Evolutionary conservation across 345 rosid species (phyloP).

Genomic region (Rhizophora apiculata): DNA sequence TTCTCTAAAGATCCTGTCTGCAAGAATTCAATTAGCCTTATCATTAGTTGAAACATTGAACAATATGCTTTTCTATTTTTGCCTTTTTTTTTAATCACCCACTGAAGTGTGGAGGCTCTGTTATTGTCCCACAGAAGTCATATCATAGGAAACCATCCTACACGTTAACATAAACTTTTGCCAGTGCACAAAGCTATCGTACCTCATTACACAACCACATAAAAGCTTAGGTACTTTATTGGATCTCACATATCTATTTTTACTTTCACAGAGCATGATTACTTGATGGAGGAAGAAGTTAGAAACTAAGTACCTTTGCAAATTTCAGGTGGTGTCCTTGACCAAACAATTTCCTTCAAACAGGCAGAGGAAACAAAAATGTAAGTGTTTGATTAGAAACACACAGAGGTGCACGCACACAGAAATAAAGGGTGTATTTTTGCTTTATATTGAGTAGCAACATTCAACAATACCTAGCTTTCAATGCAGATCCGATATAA

Average conservation of each 20-base stretch:
- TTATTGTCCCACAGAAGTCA: too few species aligned
- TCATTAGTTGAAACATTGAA: too few species aligned
- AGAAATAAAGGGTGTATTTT: not conserved
- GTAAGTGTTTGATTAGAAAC: not conserved
- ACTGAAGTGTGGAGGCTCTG: too few species aligned
- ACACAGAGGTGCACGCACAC: not conserved
- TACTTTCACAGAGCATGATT: not conserved
- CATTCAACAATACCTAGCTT: slow-evolving; percentile 38
- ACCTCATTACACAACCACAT: not conserved
- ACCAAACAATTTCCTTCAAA: slow-evolving; percentile 57
- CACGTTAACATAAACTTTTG: too few species aligned
- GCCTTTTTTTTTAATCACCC: too few species aligned
- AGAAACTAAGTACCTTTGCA: slow-evolving; percentile 44
- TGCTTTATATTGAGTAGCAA: not conserved
- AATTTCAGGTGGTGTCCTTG: slow-evolving; percentile 33
- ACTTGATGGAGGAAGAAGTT: not conserved
- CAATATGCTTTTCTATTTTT: too few species aligned
- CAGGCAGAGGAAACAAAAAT: slow-evolving; percentile 10
- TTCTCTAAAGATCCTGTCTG: slow-evolving; percentile 36
- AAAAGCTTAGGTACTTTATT: not conserved
- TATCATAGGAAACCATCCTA: too few species aligned
- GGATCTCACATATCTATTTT: not conserved
- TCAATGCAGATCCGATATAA: slow-evolving; percentile 31
- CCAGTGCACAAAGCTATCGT: too few species aligned
- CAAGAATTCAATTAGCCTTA: slow-evolving; percentile 6